Conservation (phyloP, 169 alveolate genomes). For the Cryptosporidium xiaoi region DNA sequence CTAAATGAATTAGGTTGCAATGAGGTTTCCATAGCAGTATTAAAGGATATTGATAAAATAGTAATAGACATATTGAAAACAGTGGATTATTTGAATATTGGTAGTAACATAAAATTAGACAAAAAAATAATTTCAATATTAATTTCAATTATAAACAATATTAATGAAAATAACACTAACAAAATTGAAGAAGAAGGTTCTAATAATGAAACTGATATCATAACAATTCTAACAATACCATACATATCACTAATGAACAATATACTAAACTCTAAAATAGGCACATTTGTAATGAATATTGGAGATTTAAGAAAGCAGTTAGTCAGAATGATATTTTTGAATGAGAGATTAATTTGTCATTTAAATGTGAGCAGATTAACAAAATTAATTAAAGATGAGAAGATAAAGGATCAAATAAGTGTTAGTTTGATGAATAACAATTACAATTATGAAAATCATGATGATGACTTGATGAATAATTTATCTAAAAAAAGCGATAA, state of each 20-base stretch:
- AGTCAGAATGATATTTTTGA: conserved; percentile 1
- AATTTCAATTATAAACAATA: neutral
- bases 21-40: neutral
- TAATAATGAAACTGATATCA: neutral
- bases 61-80: neutral
- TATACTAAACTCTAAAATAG: conserved; percentile 3
- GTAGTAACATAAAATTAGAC: no score
- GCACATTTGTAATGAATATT: neutral
- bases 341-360: neutral
- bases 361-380: conserved; percentile 5
- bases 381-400: conserved; percentile 20
- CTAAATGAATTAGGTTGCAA: neutral
- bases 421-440: neutral
- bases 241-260: conserved; percentile 14
- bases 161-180: neutral
- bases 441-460: neutral
- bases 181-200: neutral
- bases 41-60: conserved; percentile 7
- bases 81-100: neutral
- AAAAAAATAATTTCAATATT: no score
- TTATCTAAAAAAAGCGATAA: neutral
- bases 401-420: neutral
- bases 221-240: conserved; percentile 9
- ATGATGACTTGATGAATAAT: neutral
- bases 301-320: neutral